A percentile compares a stretch with the other conserved stretches of the same genome.
Evolutionary conservation across 2,329 filamentous ascomycete species (phyloP).

Genomic region (Alternaria gansuensis): DNA sequence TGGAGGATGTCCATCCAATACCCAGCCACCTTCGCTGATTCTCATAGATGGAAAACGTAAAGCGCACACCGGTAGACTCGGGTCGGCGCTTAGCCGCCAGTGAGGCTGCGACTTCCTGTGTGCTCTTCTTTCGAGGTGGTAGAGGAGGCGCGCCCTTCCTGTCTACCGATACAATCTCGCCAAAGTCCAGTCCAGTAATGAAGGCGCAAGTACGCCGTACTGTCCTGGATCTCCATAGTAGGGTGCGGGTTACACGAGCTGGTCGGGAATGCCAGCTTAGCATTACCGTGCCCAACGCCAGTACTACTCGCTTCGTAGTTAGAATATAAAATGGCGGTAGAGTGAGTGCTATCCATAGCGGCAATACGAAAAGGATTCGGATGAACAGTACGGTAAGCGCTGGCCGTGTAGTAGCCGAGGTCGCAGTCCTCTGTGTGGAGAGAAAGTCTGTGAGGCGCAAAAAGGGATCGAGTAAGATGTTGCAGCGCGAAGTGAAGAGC

Average conservation of each 20-base stretch:
- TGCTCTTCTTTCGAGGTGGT: constrained; percentile 57
- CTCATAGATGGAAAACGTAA: constrained; percentile 96
- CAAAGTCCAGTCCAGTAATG: constrained; percentile 82
- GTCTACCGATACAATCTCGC: constrained; percentile 51
- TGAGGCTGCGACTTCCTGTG: constrained; percentile 59
- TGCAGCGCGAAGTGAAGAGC: constrained; percentile 89
- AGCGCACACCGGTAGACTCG: constrained; percentile 80
- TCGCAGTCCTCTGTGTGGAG: constrained; percentile 87
- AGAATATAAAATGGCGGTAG: constrained; percentile 84
- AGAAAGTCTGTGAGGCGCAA: constrained; percentile 91
- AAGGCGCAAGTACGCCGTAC: constrained; percentile 74
- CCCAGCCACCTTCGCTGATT: constrained; percentile 96
- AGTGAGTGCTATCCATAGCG: constrained; percentile 84
- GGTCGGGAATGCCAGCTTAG: constrained; percentile 93
- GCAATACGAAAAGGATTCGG: constrained; percentile 85
- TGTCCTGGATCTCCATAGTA: constrained; percentile 86
- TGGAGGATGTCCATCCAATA: constrained; percentile 89
- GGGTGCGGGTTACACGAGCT: constrained; percentile 81
- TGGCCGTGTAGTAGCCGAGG: constrained; percentile 87
- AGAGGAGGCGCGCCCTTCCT: constrained; percentile 49
- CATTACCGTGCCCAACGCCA: constrained; percentile 85
- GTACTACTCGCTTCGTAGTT: constrained; percentile 81
- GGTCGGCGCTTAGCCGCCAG: constrained; percentile 54
- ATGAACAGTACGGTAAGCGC: constrained; percentile 90
- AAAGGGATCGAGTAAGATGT: constrained; percentile 88